Evolutionary conservation across 768 basidiomycete genomes (phyloP).

Genomic region (Dentipellis sp.): DNA sequence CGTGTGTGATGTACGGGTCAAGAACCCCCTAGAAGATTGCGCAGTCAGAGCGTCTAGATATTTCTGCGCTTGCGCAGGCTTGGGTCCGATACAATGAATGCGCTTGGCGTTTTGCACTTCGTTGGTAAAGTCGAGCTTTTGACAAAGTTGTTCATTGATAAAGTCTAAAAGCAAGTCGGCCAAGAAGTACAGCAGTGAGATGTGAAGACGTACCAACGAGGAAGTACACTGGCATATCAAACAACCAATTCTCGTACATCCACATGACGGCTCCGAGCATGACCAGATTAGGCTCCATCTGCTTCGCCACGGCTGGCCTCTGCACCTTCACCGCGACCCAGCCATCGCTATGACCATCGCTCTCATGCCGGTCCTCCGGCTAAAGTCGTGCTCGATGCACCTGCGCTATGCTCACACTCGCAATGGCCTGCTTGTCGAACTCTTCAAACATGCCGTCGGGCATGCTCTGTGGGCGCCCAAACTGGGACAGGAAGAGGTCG

Average conservation of each 20-base stretch:
- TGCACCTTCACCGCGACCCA: conserved; percentile 94
- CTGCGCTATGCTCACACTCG: conserved; percentile 88
- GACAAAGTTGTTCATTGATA: conserved; percentile 70
- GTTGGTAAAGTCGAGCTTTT: conserved; percentile 72
- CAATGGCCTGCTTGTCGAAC: conserved; percentile 70
- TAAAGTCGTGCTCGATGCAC: conserved; percentile 73
- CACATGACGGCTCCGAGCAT: conserved; percentile 68
- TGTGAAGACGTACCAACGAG: conserved; percentile 48
- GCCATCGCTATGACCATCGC: conserved; percentile 15
- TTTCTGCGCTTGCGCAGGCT: conserved; percentile 50
- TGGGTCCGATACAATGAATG: conserved; percentile 62
- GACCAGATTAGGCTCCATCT: conserved; percentile 78
- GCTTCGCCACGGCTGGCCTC: conserved; percentile 80
- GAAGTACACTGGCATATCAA: conserved; percentile 81
- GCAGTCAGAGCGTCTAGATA: no score
- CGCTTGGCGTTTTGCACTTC: conserved; percentile 72
- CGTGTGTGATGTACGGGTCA: no score
- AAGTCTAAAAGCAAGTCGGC: no score
- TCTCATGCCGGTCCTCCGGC: conserved; percentile 20
- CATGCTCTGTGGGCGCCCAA: conserved; percentile 53
- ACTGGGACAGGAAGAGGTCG: conserved; percentile 59
- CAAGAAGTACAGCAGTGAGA: no score
- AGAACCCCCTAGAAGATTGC: no score
- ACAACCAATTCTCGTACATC: conserved; percentile 71
- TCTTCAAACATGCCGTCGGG: conserved; percentile 69